Percentiles rank a stretch among this genome's conserved stretches.
These are phyloP conservation scores for Linnemannia zychae DNA, from an alignment of 192 early-diverging fungal species.

Conservation along the genomic window DNA sequence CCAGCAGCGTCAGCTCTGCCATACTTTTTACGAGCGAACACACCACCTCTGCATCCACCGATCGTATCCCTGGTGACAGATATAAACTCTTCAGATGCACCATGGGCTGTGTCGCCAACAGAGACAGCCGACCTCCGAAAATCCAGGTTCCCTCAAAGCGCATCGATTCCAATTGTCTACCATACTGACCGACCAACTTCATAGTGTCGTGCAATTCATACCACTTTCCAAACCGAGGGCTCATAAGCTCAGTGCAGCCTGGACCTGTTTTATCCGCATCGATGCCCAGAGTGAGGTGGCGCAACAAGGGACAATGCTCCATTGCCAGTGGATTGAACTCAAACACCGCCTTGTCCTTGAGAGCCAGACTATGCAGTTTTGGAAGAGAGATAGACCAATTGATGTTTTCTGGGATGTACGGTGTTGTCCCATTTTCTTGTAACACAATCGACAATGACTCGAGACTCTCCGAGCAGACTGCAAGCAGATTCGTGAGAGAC, in stretches of 20 bases:
- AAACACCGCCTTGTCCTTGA: slow-evolving; percentile 19
- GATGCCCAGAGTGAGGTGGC: neutral
- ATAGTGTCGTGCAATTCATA: neutral
- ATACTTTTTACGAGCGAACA: neutral
- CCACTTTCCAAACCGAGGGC: slow-evolving; percentile 11
- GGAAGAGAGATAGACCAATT: neutral
- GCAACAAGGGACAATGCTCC: neutral
- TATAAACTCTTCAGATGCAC: neutral
- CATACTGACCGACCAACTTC: neutral
- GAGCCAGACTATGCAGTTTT: neutral
- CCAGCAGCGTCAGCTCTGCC: neutral
- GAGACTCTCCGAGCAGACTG: neutral
- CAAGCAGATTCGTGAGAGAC: neutral
- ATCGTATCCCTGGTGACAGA: neutral
- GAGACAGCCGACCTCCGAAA: neutral
- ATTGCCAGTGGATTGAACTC: neutral
- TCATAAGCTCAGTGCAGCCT: neutral
- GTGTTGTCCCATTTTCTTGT: neutral
- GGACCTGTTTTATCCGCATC: neutral
- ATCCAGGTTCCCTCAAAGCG: slow-evolving; percentile 4
- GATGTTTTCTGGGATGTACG: neutral
- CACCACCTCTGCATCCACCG: neutral
- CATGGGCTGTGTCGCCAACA: neutral
- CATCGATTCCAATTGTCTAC: neutral
- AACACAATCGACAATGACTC: slow-evolving; percentile 9